These are phyloP conservation scores for Letharia columbiana DNA, from an alignment of 495 filamentous ascomycete genomes.

Conservation along the genomic window DNA sequence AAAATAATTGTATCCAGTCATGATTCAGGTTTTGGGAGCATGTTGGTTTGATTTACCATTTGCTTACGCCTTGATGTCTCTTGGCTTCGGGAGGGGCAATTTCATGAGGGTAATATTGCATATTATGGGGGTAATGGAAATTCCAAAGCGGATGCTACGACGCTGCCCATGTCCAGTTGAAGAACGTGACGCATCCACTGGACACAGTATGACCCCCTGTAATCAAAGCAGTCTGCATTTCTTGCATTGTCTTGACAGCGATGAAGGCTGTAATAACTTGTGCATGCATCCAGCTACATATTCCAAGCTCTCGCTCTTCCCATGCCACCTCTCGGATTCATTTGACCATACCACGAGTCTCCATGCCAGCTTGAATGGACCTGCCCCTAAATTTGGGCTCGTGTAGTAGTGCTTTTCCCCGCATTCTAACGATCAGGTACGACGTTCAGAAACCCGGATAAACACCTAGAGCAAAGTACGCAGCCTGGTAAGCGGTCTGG, in stretches of 20 bases:
- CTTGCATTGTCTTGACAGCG: not conserved
- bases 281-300: not conserved
- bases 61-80: not conserved
- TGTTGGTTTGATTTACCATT: not conserved
- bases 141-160: not conserved
- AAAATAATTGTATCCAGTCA: not conserved
- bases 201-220: not conserved
- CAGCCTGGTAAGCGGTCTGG: not conserved
- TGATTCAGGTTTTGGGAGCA: not conserved
- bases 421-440: not conserved
- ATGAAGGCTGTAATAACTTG: not conserved
- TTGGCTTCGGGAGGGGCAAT: constrained; percentile 13
- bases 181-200: not conserved
- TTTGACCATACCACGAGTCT: not conserved
- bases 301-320: not conserved
- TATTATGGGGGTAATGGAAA: constrained; percentile 25
- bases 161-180: not conserved
- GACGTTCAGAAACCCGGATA: not conserved
- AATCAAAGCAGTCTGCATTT: not conserved
- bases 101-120: constrained; percentile 19
- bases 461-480: not conserved
- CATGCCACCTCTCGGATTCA: not conserved
- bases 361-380: not conserved
- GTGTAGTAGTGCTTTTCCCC: not conserved
- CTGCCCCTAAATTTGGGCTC: not conserved